Conservation (phyloP, 2,329 filamentous ascomycete species). For the Aspergillus sp. region DNA sequence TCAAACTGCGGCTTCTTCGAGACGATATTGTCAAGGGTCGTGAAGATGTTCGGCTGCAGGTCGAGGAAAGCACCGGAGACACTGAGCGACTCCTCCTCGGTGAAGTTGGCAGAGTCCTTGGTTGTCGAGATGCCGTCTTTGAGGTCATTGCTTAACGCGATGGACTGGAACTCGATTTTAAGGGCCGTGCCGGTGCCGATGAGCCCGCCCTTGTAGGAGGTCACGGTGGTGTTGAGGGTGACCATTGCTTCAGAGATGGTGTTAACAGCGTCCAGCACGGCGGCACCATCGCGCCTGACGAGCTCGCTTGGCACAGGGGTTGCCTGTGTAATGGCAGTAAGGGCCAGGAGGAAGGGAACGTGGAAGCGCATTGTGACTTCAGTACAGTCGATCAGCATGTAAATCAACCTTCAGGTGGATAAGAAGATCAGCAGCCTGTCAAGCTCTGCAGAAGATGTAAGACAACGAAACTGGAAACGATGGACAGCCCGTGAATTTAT, state of each 20-base stretch:
- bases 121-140: slow-evolving; percentile 10
- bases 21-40: slow-evolving; percentile 19
- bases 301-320: slow-evolving; percentile 1
- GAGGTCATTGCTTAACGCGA: slow-evolving; percentile 12
- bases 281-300: slow-evolving; percentile 15
- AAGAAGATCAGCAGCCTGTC: not conserved
- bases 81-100: slow-evolving; percentile 13
- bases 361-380: slow-evolving; percentile 9
- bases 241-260: slow-evolving; percentile 12
- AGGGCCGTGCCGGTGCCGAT: slow-evolving; percentile 15
- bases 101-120: slow-evolving; percentile 17
- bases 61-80: slow-evolving; percentile 17
- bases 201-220: slow-evolving; percentile 16
- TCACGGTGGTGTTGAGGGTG: slow-evolving; percentile 19
- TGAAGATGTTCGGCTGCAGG: slow-evolving; percentile 19
- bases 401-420: not conserved
- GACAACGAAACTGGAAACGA: not conserved
- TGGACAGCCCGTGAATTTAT: not conserved
- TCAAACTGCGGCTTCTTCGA: slow-evolving; percentile 19
- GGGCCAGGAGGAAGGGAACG: slow-evolving; percentile 8
- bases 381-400: not conserved
- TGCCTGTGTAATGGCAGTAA: slow-evolving; percentile 4
- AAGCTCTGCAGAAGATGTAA: not conserved
- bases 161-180: slow-evolving; percentile 17
- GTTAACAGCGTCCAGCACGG: slow-evolving; percentile 16